Base-by-base conservation (phyloP, 371 early-diverging fungal species). In the Mucor irregularis region DNA sequence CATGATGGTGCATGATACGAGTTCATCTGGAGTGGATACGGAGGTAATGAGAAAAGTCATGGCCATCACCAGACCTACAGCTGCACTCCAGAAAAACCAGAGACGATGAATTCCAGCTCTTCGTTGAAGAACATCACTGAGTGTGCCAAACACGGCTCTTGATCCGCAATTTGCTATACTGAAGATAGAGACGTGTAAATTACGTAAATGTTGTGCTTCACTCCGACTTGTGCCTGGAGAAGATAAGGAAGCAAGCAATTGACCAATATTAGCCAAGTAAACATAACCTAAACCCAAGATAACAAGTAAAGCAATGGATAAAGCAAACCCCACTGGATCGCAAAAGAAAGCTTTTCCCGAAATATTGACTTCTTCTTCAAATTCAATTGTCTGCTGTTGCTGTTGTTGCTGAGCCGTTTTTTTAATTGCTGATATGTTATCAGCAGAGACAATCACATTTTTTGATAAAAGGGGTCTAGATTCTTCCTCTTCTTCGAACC, bases 151-250 rank as follows among this genome's bases (percentile, higher is more conserved):
- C 24, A 70, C 39, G 47, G 75, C 71, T 24, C 78, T 52, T 19
- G 80, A 69, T 9, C 58, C 55, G 58, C 80, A 79, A 46, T 78
- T 84, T 11, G 70, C 70, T 10, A 74, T 46, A 38, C 74, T 81
- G 37, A 74, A 78, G n/a, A 74, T 33, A 2, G 71, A 73, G 43
- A 67, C 78, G 62, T 68, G 78, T 35, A 61, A 19, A 53, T 66
- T 82, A 40, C 70, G 69, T 44, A 72, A 50, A 64, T 71, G 71
- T 55, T 66, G 70, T 17, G 53, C 56, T 25, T 57, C 34, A 35
- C 24, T 39, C 13, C 19, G 47, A 2, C 47, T 21, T 7, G 52
- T 25, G 17, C 51, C 47, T 16, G 28, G 19, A 14, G 56, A 24
- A 6, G 78, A 59, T 0, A 78, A 35, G 2, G 78, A 47, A 4